Evolutionary conservation across 1,139 yeast species (phyloP).

Genomic region (Saccharomycopsis hybrid): DNA sequence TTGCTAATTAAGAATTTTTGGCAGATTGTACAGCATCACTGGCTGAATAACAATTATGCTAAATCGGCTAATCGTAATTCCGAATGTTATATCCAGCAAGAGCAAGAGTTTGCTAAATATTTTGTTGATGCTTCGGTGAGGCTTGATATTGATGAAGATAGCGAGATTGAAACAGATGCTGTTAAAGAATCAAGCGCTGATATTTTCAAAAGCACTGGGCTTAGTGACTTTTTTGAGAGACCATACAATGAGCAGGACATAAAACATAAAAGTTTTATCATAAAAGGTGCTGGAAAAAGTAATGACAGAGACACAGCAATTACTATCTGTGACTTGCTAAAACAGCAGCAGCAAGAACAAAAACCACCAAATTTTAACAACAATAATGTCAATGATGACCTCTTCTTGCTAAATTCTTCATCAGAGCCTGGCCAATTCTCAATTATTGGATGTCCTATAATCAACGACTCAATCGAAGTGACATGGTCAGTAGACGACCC

Average conservation of each 20-base stretch:
- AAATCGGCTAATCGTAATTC: background rate
- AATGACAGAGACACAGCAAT: background rate
- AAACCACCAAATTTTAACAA: too few relatives aligned
- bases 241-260: background rate
- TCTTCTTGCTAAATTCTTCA: slow-evolving; percentile 66
- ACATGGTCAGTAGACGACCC: slow-evolving; percentile 38
- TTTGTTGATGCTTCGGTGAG: slow-evolving; percentile 7
- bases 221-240: background rate
- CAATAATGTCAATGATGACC: slow-evolving; percentile 30
- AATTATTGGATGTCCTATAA: slow-evolving; percentile 66
- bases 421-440: slow-evolving; percentile 83
- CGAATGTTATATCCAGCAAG: slow-evolving; percentile 31
- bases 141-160: too few relatives aligned
- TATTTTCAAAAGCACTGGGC: too few relatives aligned
- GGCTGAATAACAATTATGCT: slow-evolving; percentile 29
- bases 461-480: slow-evolving; percentile 46
- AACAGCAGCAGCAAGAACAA: background rate
- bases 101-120: slow-evolving; percentile 31
- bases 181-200: too few relatives aligned
- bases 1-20: slow-evolving; percentile 59
- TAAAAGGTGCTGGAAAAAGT: background rate
- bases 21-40: slow-evolving; percentile 35
- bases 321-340: slow-evolving; percentile 23
- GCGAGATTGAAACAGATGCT: too few relatives aligned
- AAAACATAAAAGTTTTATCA: too few relatives aligned